These are phyloP conservation scores for Suillus placidus DNA, from an alignment of 768 basidiomycete species.

Conservation along the genomic window DNA sequence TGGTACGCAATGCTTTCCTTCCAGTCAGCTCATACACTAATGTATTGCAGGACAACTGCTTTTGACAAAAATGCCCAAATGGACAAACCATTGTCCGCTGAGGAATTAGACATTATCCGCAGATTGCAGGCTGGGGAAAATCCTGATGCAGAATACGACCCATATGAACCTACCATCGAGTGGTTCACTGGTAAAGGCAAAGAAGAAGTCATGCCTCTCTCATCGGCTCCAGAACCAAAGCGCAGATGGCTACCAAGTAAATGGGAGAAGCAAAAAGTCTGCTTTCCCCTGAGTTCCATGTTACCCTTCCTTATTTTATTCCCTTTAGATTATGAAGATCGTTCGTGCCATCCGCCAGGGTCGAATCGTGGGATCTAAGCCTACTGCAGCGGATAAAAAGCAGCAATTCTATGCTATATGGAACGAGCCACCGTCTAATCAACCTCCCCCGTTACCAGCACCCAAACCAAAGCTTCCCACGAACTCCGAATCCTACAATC, in stretches of 20 bases:
- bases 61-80: constrained; percentile 87
- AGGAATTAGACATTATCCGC: constrained; percentile 94
- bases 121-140: constrained; percentile 89
- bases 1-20: constrained; percentile 59
- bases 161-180: constrained; percentile 90
- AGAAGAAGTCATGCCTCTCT: constrained; percentile 92
- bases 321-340: constrained; percentile 92
- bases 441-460: constrained; percentile 88
- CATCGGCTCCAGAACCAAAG: constrained; percentile 92
- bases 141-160: constrained; percentile 88
- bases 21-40: constrained; percentile 4
- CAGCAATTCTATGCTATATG: constrained; percentile 86
- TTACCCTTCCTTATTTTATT: constrained; percentile 11
- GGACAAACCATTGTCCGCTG: constrained; percentile 83
- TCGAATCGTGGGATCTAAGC: constrained; percentile 88
- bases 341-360: constrained; percentile 98
- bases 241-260: constrained; percentile 96
- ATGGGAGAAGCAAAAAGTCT: constrained; percentile 99
- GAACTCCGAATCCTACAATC: constrained; percentile 98
- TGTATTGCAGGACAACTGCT: constrained; percentile 73
- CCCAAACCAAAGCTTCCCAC: constrained; percentile 89
- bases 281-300: constrained; percentile 4
- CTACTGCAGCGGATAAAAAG: constrained; percentile 65
- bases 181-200: constrained; percentile 98
- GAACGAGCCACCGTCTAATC: constrained; percentile 74